phyloP scores from a whole-genome alignment of 2,329 filamentous ascomycete genomes.

The Pseudogymnoascus sp. region DNA sequence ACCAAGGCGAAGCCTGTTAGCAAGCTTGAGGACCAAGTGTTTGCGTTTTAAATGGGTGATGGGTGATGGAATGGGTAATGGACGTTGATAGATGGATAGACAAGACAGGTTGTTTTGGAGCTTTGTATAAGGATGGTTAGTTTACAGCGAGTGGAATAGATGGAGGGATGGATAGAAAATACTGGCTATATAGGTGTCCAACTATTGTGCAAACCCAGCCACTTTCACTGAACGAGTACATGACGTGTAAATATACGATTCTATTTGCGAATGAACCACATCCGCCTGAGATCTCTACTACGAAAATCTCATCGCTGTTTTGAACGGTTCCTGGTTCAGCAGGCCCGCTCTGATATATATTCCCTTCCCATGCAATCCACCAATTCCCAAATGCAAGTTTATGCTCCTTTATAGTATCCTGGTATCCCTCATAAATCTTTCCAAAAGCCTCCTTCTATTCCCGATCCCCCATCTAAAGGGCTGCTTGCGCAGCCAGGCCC shows the following conservation, averaged over 20 bases:
- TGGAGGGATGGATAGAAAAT: neutral
- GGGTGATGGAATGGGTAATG: neutral
- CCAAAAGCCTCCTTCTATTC: neutral
- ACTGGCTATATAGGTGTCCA: neutral
- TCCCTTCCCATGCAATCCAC: neutral
- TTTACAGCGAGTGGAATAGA: neutral
- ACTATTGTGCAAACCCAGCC: neutral
- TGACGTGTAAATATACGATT: neutral
- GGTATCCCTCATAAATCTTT: neutral
- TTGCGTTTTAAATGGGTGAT: constrained; percentile 64
- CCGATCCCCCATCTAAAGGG: neutral
- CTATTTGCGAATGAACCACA: neutral
- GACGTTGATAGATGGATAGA: constrained; percentile 1
- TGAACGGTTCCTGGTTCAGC: neutral
- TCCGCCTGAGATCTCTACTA: neutral
- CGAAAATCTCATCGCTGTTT: neutral
- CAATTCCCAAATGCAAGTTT: neutral
- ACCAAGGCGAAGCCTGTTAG: constrained; percentile 89
- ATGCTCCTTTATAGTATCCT: neutral
- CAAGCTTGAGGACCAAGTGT: constrained; percentile 97
- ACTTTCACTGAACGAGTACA: neutral
- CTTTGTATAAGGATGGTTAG: neutral
- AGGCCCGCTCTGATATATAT: constrained; percentile 2
- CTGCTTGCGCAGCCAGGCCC: neutral
- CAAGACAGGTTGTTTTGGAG: neutral